Conservation (phyloP, 495 filamentous ascomycete genomes). For the Aspergillus nidulans region DNA sequence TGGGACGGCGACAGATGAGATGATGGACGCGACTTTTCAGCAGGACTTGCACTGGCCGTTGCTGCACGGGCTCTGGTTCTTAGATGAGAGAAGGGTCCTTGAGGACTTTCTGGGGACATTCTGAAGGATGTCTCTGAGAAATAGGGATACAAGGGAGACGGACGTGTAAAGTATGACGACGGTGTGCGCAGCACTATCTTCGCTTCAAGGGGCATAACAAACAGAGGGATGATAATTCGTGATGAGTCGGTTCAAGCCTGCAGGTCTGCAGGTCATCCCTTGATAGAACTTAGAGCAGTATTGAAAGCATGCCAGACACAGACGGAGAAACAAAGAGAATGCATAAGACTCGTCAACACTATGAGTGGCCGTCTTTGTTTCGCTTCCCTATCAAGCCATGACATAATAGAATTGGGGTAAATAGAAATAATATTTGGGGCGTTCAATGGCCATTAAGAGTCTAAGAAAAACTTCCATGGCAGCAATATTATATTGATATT, state of each 20-base stretch:
- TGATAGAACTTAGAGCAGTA: neutral
- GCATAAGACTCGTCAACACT: constrained; percentile 1
- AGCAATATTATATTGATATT: too few relatives aligned
- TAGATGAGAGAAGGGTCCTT: constrained; percentile 51
- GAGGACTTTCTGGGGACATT: constrained; percentile 62
- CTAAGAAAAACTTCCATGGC: too few relatives aligned
- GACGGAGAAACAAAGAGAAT: constrained; percentile 4
- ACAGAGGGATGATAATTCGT: neutral
- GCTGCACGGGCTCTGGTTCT: constrained; percentile 41
- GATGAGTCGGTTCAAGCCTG: neutral
- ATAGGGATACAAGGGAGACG: neutral
- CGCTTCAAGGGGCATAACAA: neutral
- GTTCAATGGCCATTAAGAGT: neutral
- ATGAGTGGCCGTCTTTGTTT: neutral
- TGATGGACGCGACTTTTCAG: constrained; percentile 32
- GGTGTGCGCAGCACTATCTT: neutral
- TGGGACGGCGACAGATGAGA: constrained; percentile 48
- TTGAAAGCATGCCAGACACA: neutral
- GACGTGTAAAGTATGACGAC: neutral
- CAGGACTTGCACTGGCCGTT: constrained; percentile 48
- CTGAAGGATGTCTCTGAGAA: neutral
- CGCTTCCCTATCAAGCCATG: neutral
- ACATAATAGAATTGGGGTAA: neutral
- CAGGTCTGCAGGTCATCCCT: constrained; percentile 5
- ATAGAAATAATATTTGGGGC: neutral